Evolutionary conservation across 2,329 filamentous ascomycete genomes (phyloP).

Genomic region (Exserohilum rostratum): DNA sequence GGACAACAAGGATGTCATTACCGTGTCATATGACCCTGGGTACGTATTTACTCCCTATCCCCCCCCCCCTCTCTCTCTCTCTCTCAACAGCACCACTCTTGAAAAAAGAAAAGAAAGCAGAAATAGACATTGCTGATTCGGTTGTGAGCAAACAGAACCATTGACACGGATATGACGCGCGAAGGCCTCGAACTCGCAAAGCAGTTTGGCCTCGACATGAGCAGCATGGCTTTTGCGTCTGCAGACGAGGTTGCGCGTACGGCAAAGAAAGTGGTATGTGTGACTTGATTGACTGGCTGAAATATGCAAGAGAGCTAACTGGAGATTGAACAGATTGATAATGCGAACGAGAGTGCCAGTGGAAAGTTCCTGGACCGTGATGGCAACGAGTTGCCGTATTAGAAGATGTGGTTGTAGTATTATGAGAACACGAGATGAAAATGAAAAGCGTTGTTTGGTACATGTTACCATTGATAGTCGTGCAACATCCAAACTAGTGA

Average conservation of each 20-base stretch:
- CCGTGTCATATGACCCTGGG: conserved; percentile 25
- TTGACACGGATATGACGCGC: not conserved
- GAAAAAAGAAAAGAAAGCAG: no score
- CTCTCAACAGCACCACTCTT: not conserved
- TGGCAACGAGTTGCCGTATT: not conserved
- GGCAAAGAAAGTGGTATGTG: not conserved
- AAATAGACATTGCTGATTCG: not conserved
- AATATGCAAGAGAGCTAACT: not conserved
- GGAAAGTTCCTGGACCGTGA: not conserved
- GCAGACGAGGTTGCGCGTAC: not conserved
- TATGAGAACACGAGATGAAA: not conserved
- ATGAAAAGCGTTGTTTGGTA: not conserved
- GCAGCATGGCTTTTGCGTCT: not conserved
- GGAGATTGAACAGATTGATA: not conserved
- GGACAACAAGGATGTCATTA: conserved; percentile 19
- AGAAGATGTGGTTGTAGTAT: not conserved
- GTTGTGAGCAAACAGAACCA: not conserved
- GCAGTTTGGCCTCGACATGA: not conserved
- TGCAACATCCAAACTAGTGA: not conserved
- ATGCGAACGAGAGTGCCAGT: not conserved
- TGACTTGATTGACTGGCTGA: not conserved
- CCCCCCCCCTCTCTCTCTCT: not conserved
- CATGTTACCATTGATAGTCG: no score
- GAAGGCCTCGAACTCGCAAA: not conserved
- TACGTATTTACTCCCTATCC: conserved; percentile 2